Percentiles rank a stretch among this genome's conserved stretches.
Evolutionary conservation across 78 protist genomes (phyloP).

Genomic region (Planoprotostelium fungivorum): DNA sequence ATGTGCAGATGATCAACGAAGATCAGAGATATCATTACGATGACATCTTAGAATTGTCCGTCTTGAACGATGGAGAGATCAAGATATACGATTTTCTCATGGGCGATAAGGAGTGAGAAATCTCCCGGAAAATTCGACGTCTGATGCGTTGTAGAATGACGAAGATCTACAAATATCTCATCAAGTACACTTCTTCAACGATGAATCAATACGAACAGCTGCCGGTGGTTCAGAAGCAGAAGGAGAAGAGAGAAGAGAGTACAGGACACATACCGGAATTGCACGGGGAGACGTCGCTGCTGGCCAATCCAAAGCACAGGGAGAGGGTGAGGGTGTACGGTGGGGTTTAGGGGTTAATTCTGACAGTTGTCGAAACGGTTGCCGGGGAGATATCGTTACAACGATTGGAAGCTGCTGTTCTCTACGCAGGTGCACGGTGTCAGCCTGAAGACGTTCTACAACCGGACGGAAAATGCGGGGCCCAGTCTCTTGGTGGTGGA

Average conservation of each 20-base stretch:
- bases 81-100: not conserved
- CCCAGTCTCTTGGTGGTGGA: not conserved
- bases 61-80: not conserved
- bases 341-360: not conserved
- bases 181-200: not conserved
- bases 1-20: not conserved
- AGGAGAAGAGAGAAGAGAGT: not conserved
- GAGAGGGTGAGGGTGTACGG: not conserved
- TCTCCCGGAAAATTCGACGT: not conserved
- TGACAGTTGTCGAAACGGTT: not conserved
- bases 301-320: not conserved
- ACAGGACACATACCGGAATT: not conserved
- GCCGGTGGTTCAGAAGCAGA: not conserved
- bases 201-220: too few relatives aligned
- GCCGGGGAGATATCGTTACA: not conserved
- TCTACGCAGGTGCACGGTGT: not conserved
- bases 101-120: not conserved
- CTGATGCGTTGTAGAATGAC: not conserved
- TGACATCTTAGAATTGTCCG: not conserved
- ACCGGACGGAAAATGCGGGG: not conserved
- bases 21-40: not conserved
- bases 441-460: not conserved
- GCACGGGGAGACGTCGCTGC: not conserved
- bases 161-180: not conserved
- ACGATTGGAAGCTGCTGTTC: not conserved